These are phyloP conservation scores for Aspergillus ustus DNA, from an alignment of 2,329 filamentous ascomycete genomes.

Conservation along the genomic window DNA sequence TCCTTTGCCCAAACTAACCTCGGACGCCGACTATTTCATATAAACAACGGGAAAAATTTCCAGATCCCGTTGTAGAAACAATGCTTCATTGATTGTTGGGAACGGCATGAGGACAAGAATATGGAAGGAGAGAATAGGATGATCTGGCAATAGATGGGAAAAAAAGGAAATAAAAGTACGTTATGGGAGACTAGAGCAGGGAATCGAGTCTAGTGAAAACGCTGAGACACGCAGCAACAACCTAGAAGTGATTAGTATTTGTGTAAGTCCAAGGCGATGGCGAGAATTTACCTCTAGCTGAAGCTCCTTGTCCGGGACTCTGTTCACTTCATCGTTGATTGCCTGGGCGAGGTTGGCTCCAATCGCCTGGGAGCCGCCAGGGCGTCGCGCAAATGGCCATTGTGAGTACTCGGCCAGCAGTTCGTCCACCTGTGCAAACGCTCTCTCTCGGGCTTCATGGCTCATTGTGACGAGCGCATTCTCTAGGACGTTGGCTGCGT, in stretches of 20 bases:
- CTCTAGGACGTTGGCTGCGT: constrained; percentile 96
- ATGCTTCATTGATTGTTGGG: constrained; percentile 2
- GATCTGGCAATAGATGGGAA: constrained; percentile 9
- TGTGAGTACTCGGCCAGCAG: constrained; percentile 94
- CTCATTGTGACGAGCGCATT: constrained; percentile 94
- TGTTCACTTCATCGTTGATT: constrained; percentile 84
- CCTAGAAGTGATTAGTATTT: constrained; percentile 48
- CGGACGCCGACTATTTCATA: constrained; percentile 12
- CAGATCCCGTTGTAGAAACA: constrained; percentile 1
- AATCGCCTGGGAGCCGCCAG: constrained; percentile 76
- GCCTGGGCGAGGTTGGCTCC: constrained; percentile 90
- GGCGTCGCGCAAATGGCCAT: constrained; percentile 89
- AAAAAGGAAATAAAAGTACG: constrained; percentile 16
- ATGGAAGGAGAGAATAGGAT: constrained; percentile 8
- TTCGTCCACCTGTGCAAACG: constrained; percentile 97
- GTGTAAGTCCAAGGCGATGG: constrained; percentile 13
- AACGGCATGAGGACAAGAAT: constrained; percentile 5
- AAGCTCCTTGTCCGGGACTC: constrained; percentile 88
- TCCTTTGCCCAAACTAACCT: constrained; percentile 8
- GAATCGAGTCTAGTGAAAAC: constrained; percentile 98
- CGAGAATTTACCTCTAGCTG: constrained; percentile 78
- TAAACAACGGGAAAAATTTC: background rate
- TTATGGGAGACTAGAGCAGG: constrained; percentile 65
- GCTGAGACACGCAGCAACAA: constrained; percentile 91
- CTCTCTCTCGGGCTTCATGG: constrained; percentile 90